These are phyloP conservation scores for Ustilago nuda DNA, from an alignment of 1,284 basidiomycete species.

Conservation along the genomic window DNA sequence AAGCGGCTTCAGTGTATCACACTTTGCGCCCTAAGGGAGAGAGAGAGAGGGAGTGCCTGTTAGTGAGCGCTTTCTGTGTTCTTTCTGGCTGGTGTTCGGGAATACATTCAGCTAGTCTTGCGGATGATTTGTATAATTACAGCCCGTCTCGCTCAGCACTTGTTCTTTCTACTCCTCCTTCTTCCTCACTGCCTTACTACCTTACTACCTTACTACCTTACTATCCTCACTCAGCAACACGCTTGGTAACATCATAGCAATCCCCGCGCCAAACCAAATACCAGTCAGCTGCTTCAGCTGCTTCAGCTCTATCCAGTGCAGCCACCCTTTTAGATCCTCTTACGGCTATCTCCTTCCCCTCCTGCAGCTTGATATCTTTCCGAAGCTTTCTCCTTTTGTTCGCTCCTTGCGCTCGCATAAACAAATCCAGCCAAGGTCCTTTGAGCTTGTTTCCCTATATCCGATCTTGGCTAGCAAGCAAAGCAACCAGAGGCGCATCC, in stretches of 20 bases:
- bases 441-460: constrained; percentile 5
- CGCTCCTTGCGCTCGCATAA: not conserved
- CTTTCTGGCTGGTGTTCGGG: not conserved
- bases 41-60: not conserved
- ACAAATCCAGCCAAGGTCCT: not conserved
- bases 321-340: not conserved
- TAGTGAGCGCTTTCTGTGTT: too few species aligned
- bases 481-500: not conserved
- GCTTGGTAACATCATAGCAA: constrained; percentile 4
- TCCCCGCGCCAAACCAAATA: constrained; percentile 4
- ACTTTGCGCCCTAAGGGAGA: too few species aligned
- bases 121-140: constrained; percentile 7
- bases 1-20: too few species aligned
- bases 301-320: constrained; percentile 2
- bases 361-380: constrained; percentile 1
- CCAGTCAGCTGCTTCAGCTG: constrained; percentile 7
- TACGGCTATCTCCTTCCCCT: not conserved
- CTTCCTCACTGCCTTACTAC: not conserved
- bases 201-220: too few species aligned
- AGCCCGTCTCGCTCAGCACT: not conserved
- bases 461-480: not conserved
- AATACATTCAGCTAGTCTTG: not conserved
- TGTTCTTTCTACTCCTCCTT: not conserved
- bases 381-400: not conserved
- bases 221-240: constrained; percentile 1